Evolutionary conservation across 2,329 filamentous ascomycete genomes (phyloP).

Genomic region (Xylaria sp.): DNA sequence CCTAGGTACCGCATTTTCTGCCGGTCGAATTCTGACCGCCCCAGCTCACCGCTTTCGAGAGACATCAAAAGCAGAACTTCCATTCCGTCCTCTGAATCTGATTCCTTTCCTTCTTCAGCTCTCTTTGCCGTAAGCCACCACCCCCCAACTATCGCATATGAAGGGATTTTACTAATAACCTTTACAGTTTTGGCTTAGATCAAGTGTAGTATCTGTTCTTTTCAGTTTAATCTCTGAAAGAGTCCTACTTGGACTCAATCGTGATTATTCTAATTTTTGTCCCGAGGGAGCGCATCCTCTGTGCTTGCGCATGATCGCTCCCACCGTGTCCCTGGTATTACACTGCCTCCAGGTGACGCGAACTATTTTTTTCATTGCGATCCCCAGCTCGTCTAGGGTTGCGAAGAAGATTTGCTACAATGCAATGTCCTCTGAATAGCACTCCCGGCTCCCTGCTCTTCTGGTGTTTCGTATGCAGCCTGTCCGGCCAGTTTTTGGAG

Average conservation of each 20-base stretch:
- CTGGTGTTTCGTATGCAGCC: too few species aligned
- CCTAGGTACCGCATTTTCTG: not conserved
- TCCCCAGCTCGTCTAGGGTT: slow-evolving; percentile 51
- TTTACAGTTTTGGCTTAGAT: slow-evolving; percentile 51
- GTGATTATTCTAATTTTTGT: slow-evolving; percentile 84
- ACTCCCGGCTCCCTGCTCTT: too few species aligned
- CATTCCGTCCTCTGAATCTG: slow-evolving; percentile 10
- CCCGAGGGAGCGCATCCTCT: slow-evolving; percentile 56
- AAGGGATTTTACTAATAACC: not conserved
- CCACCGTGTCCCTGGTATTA: slow-evolving; percentile 75
- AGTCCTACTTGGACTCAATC: slow-evolving; percentile 67
- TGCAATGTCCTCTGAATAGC: too few species aligned
- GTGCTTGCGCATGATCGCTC: slow-evolving; percentile 68
- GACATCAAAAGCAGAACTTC: slow-evolving; percentile 16
- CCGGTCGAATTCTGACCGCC: slow-evolving; percentile 28
- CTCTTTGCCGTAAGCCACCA: slow-evolving; percentile 28
- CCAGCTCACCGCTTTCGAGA: slow-evolving; percentile 22
- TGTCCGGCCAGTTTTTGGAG: too few species aligned
- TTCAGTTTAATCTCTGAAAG: slow-evolving; percentile 95
- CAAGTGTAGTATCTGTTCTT: slow-evolving; percentile 78
- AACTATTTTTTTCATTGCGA: slow-evolving; percentile 64
- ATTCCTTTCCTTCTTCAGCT: slow-evolving; percentile 36
- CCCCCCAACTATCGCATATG: not conserved
- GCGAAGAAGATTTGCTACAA: slow-evolving; percentile 55
- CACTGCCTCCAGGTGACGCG: slow-evolving; percentile 62